Evolutionary conservation across 495 filamentous ascomycete genomes (phyloP).

Genomic region (Daldinia vernicosa): DNA sequence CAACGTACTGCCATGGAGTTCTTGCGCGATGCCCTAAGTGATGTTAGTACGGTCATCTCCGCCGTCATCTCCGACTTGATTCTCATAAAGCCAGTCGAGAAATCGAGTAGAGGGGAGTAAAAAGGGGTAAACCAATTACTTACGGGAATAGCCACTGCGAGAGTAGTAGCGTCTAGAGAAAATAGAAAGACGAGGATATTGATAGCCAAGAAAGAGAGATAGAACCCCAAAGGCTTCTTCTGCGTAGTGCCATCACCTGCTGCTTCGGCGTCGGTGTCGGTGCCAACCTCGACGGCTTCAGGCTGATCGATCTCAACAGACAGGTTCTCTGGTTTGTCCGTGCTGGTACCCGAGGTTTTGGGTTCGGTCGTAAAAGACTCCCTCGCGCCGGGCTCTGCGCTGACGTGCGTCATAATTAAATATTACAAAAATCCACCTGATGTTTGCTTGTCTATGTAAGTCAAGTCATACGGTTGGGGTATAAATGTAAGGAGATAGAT

Average conservation of each 20-base stretch:
- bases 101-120: neutral
- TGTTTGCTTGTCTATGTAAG: too few relatives aligned
- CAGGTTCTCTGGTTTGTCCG: constrained; percentile 15
- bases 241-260: constrained; percentile 1
- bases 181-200: constrained; percentile 33
- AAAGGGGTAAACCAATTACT: neutral
- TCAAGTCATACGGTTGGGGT: neutral
- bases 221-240: constrained; percentile 30
- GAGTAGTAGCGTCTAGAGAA: constrained; percentile 35
- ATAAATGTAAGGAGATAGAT: neutral
- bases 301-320: neutral
- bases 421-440: neutral
- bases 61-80: neutral
- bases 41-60: constrained; percentile 3
- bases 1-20: constrained; percentile 62
- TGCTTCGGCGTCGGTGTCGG: constrained; percentile 9
- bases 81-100: neutral
- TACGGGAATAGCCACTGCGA: constrained; percentile 39
- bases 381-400: neutral
- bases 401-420: constrained; percentile 16
- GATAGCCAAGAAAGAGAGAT: constrained; percentile 36
- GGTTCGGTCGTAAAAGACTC: constrained; percentile 12
- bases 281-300: constrained; percentile 15
- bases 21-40: constrained; percentile 50
- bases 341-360: constrained; percentile 12